These are phyloP conservation scores for Tylopilus felleus DNA, from an alignment of 768 basidiomycete species.

Conservation along the genomic window DNA sequence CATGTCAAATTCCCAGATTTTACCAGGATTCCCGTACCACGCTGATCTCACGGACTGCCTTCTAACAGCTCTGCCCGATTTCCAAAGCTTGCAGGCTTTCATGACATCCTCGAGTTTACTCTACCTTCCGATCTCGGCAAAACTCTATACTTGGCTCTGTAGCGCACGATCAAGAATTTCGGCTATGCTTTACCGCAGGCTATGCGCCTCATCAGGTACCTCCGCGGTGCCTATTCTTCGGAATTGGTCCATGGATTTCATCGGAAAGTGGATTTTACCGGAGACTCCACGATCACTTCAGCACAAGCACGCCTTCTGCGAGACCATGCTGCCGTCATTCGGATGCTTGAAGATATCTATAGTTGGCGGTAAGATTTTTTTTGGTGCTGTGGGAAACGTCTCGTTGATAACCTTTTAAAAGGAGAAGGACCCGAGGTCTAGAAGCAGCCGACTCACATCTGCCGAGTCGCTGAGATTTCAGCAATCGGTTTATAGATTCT, in stretches of 20 bases:
- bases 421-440: conserved; percentile 36
- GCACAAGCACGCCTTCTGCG: conserved; percentile 24
- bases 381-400: neutral
- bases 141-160: conserved; percentile 31
- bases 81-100: conserved; percentile 23
- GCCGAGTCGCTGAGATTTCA: conserved; percentile 33
- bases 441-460: conserved; percentile 27
- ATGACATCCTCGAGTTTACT: conserved; percentile 32
- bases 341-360: conserved; percentile 36
- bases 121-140: conserved; percentile 28
- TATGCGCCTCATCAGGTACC: conserved; percentile 23
- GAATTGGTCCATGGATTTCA: conserved; percentile 7
- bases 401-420: conserved; percentile 17
- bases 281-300: conserved; percentile 10
- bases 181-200: conserved; percentile 34
- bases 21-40: conserved; percentile 2
- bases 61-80: conserved; percentile 28
- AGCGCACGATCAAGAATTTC: conserved; percentile 25
- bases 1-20: conserved; percentile 1
- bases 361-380: conserved; percentile 34
- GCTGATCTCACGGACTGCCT: conserved; percentile 33
- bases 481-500: conserved; percentile 30
- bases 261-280: conserved; percentile 2
- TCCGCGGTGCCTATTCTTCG: neutral
- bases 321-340: conserved; percentile 24